phyloP scores from a whole-genome alignment of 306 rosid species.

The Ceratonia siliqua region DNA sequence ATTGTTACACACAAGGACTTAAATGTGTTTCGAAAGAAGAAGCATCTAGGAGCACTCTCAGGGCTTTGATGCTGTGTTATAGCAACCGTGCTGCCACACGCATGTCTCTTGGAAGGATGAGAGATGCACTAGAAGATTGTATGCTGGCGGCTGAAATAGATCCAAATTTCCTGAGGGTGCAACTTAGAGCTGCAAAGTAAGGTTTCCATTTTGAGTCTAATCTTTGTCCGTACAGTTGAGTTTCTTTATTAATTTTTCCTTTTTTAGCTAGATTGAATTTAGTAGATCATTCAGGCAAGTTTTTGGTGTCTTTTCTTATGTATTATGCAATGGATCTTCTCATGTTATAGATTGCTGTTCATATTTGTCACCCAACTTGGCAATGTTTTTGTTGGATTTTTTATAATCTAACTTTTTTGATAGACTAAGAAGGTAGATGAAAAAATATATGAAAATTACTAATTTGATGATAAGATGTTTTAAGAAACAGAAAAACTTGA shows the following conservation, averaged over 20 bases:
- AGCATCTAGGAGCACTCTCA: conserved; percentile 76
- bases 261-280: background rate
- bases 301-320: background rate
- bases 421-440: background rate
- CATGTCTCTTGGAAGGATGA: conserved; percentile 89
- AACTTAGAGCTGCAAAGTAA: conserved; percentile 97
- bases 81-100: conserved; percentile 98
- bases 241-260: background rate
- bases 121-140: conserved; percentile 88
- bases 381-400: background rate
- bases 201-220: conserved; percentile 38
- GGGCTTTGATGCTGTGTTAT: conserved; percentile 90
- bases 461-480: background rate
- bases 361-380: background rate
- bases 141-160: conserved; percentile 76
- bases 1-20: conserved; percentile 78
- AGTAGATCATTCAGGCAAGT: background rate
- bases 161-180: conserved; percentile 79
- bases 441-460: background rate
- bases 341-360: conserved; percentile 4
- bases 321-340: background rate
- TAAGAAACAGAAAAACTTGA: background rate
- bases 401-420: background rate
- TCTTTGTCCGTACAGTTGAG: background rate
- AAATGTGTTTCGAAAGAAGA: conserved; percentile 57